Base-by-base conservation (phyloP, 148 eudicot species). In the Mesembryanthemum crystallinum region DNA sequence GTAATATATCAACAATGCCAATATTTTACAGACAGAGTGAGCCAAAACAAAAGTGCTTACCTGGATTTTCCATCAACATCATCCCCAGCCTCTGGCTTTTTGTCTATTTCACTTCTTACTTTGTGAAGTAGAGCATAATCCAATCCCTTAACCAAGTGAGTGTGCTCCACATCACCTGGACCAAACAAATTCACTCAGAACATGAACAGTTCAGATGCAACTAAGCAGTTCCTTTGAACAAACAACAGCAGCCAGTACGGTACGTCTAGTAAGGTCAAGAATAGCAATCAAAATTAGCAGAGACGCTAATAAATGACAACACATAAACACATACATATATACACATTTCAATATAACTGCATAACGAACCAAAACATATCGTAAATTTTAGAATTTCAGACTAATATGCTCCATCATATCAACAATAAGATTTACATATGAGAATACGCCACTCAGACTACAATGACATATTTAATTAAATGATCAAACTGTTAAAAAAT, bases 151-250 rank as follows among this genome's bases (percentile, higher is more conserved):
- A 94, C 98, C 89, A 94, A 87, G 86, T 94, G 98, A 42, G 98
- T 94, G 84, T 94, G 98, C 83, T 94, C 98, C 80, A 94, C 97
- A 87, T 94, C 98, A 88, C 98, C 98, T 94, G 74, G 42, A 78
- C 54, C 30, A 79, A 71, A 82, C 72, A 42, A 64, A 79, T 32
- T 25, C 24, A 74, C 12, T 76, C 67, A 70, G 61, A 82, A 73
- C 2, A 73, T 45, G 67, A 65, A 39, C 35, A 78, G 42, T 57
- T 18, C 37, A 63, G 8, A 63, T 11, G 2, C 10, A 65, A 59
- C 37, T 49, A 54, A 62, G 65, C 29, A 69, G 55, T 24, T 61
- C 13, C 51, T 23, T 8, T 17, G 23, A 29, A 12, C 52, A 67
- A n/a, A 24, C 39, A 39, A 23, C 11, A 21, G 2, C 20, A 23